A percentile compares a stretch with the other conserved stretches of the same genome.
phyloP scores from a whole-genome alignment of 2,329 filamentous ascomycete genomes.

The Paraphoma sp. region DNA sequence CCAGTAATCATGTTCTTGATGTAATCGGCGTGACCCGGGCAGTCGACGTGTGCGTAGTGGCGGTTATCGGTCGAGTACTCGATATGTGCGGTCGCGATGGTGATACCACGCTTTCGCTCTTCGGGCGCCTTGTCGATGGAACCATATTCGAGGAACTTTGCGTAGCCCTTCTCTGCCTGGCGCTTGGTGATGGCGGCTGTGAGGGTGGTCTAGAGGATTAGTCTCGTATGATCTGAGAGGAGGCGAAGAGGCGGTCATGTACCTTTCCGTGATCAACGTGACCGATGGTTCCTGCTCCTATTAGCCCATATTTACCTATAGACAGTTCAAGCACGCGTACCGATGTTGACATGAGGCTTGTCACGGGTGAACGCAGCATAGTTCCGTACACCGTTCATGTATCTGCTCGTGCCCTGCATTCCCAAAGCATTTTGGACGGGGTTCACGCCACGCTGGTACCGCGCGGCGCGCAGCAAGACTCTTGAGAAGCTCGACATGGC shows the following conservation, averaged over 20 bases:
- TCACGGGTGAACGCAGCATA: conserved; percentile 79
- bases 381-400: conserved; percentile 69
- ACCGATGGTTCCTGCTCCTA: conserved; percentile 80
- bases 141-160: conserved; percentile 95
- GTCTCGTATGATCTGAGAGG: conserved; percentile 20
- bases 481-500: conserved; percentile 84
- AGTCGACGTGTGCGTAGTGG: conserved; percentile 99
- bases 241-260: conserved; percentile 29
- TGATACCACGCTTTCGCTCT: conserved; percentile 99
- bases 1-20: conserved; percentile 99
- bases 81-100: conserved; percentile 97
- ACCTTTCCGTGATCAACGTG: conserved; percentile 99
- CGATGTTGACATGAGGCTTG: conserved; percentile 99
- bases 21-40: conserved; percentile 99
- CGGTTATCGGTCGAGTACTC: conserved; percentile 94
- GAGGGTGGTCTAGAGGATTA: conserved; percentile 78
- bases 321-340: conserved; percentile 57
- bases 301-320: not conserved
- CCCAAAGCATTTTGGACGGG: conserved; percentile 76
- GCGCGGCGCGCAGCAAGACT: conserved; percentile 83
- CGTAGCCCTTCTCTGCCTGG: conserved; percentile 91
- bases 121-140: conserved; percentile 99
- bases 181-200: conserved; percentile 99
- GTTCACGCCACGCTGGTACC: conserved; percentile 71
- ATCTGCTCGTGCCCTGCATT: conserved; percentile 67